Percentiles rank a stretch among this genome's conserved stretches.
phyloP scores from a whole-genome alignment of 139 green algal genomes.

The Zygnema circumcarinatum region DNA sequence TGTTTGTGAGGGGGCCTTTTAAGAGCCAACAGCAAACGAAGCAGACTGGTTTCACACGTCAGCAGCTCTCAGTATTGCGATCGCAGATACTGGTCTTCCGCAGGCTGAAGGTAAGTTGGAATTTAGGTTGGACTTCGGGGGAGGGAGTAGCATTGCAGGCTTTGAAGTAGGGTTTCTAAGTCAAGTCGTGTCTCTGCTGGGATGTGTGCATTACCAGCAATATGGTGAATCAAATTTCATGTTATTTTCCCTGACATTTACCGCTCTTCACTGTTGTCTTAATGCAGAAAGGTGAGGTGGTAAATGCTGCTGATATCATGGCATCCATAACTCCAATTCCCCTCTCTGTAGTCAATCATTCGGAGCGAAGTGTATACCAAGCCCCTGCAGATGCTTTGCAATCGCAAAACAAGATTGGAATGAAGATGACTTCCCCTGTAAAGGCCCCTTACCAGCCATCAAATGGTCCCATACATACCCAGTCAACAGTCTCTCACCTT shows the following conservation, averaged over 20 bases:
- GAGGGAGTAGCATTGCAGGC: too few species aligned
- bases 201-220: too few species aligned
- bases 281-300: conserved; percentile 1
- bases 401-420: background rate
- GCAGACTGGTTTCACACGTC: conserved; percentile 23
- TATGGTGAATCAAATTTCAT: background rate
- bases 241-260: conserved; percentile 1
- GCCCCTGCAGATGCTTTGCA: background rate
- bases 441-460: background rate
- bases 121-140: background rate
- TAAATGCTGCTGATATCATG: conserved; percentile 26
- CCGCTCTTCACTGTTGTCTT: too few species aligned
- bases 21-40: conserved; percentile 22
- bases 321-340: conserved; percentile 27
- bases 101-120: conserved; percentile 29
- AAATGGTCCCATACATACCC: background rate
- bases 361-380: background rate
- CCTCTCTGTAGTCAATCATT: background rate
- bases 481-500: background rate
- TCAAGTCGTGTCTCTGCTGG: too few species aligned
- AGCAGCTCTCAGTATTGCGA: conserved; percentile 23
- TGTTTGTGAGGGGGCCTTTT: background rate
- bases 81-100: conserved; percentile 44
- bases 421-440: background rate
- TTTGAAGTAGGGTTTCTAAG: too few species aligned